A percentile compares a stretch with the other conserved stretches of the same genome.
These are phyloP conservation scores for Termitomyces sp. DNA, from an alignment of 1,284 basidiomycete genomes.

Conservation along the genomic window DNA sequence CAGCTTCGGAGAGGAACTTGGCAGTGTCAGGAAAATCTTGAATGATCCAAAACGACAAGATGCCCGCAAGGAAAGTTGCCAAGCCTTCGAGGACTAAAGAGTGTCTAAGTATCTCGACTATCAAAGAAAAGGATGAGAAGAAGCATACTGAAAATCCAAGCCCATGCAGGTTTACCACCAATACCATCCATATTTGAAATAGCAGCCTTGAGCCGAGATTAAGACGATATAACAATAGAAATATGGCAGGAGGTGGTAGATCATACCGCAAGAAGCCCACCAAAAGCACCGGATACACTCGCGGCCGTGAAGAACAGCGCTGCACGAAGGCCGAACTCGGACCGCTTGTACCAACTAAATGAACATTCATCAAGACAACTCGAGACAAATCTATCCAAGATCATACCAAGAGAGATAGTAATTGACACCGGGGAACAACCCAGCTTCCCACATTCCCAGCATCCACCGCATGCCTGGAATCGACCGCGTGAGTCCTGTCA, in stretches of 20 bases:
- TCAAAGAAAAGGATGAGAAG: background rate
- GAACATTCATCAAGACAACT: background rate
- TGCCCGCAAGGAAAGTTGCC: conserved; percentile 60
- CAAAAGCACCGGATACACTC: conserved; percentile 68
- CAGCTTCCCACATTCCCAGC: conserved; percentile 68
- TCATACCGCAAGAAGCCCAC: conserved; percentile 59
- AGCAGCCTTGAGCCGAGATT: conserved; percentile 39
- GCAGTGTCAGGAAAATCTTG: conserved; percentile 81
- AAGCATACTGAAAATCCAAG: conserved; percentile 65
- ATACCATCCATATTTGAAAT: conserved; percentile 66
- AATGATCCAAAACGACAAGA: conserved; percentile 69
- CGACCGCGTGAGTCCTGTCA: background rate
- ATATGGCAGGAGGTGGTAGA: background rate
- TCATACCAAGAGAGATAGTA: conserved; percentile 65
- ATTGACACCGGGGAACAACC: conserved; percentile 64
- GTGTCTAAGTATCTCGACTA: background rate
- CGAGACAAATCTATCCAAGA: background rate
- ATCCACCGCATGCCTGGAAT: conserved; percentile 55
- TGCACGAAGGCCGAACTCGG: conserved; percentile 59
- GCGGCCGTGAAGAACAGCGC: conserved; percentile 75
- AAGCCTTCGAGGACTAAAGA: conserved; percentile 37
- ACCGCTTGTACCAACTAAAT: conserved; percentile 60
- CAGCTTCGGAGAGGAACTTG: conserved; percentile 65
- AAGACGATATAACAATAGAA: background rate
- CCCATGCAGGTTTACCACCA: conserved; percentile 58